Evolutionary conservation across 352 stramenopile species (phyloP).

Genomic region (Pythium sukuiense): DNA sequence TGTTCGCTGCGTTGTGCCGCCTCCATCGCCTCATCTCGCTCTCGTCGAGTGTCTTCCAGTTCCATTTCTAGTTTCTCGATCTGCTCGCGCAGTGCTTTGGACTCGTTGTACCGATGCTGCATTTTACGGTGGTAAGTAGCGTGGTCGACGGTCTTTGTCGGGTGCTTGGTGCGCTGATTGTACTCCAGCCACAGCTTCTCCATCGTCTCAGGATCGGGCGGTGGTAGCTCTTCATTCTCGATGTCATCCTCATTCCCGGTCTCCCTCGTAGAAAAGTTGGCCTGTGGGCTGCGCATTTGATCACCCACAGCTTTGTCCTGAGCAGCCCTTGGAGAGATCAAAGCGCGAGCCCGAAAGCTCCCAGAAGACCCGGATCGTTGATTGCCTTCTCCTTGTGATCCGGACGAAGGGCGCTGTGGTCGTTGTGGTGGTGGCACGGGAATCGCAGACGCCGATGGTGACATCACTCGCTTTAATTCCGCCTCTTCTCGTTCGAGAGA

Average conservation of each 20-base stretch:
- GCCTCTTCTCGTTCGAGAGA: slow-evolving; percentile 17
- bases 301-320: not conserved
- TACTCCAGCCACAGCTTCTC: slow-evolving; percentile 70
- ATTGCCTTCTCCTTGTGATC: slow-evolving; percentile 26
- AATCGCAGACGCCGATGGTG: slow-evolving; percentile 27
- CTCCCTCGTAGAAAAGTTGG: not conserved
- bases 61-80: slow-evolving; percentile 49
- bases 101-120: slow-evolving; percentile 69
- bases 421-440: slow-evolving; percentile 26
- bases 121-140: slow-evolving; percentile 71
- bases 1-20: slow-evolving; percentile 11
- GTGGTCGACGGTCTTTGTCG: slow-evolving; percentile 44
- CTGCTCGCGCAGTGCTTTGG: slow-evolving; percentile 50
- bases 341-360: slow-evolving; percentile 26
- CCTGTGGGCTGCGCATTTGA: not conserved
- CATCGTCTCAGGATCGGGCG: slow-evolving; percentile 42
- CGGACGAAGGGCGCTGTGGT: slow-evolving; percentile 25
- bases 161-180: slow-evolving; percentile 41
- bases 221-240: slow-evolving; percentile 7
- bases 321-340: slow-evolving; percentile 8
- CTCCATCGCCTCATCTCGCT: slow-evolving; percentile 41
- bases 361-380: slow-evolving; percentile 25
- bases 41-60: slow-evolving; percentile 31
- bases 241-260: not conserved
- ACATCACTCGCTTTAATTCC: slow-evolving; percentile 14